A percentile compares a stretch with the other conserved stretches of the same genome.
Evolutionary conservation across 2,329 filamentous ascomycete species (phyloP).

Genomic region (Xylogone sp.): DNA sequence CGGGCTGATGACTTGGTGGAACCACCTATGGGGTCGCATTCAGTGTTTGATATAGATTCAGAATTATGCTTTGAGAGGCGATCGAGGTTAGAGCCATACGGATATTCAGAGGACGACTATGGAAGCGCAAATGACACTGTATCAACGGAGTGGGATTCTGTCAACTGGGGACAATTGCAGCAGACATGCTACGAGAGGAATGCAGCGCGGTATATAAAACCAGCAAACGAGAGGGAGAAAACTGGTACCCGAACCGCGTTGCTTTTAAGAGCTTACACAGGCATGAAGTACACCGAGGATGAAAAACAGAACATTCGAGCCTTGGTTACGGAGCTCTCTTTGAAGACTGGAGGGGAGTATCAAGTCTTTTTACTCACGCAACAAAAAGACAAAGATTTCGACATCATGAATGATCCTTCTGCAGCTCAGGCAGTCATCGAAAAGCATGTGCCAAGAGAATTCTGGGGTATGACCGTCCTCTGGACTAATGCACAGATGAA

Average conservation of each 20-base stretch:
- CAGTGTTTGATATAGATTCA: conserved; percentile 52
- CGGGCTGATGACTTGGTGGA: conserved; percentile 53
- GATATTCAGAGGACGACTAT: conserved; percentile 24
- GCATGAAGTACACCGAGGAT: conserved; percentile 2
- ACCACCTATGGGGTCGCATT: conserved; percentile 58
- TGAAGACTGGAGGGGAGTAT: conserved; percentile 79
- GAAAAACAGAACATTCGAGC: conserved; percentile 52
- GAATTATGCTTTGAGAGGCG: conserved; percentile 63
- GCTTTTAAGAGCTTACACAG: conserved; percentile 3
- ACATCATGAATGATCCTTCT: conserved; percentile 76
- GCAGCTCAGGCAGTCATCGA: conserved; percentile 70
- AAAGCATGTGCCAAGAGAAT: conserved; percentile 65
- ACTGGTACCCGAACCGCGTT: conserved; percentile 1
- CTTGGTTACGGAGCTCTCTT: conserved; percentile 71
- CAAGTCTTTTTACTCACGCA: conserved; percentile 80
- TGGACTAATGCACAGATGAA: conserved; percentile 86
- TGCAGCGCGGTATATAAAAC: conserved; percentile 1
- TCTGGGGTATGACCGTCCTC: conserved; percentile 74
- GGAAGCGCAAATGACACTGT: neutral
- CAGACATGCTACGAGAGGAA: conserved; percentile 1
- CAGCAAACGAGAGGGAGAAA: neutral
- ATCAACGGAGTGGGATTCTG: neutral
- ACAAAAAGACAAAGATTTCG: conserved; percentile 73
- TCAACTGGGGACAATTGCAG: conserved; percentile 4
- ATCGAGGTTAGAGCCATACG: conserved; percentile 64